Conservation (phyloP, 2,329 filamentous ascomycete species). For the Camillea tinctor region DNA sequence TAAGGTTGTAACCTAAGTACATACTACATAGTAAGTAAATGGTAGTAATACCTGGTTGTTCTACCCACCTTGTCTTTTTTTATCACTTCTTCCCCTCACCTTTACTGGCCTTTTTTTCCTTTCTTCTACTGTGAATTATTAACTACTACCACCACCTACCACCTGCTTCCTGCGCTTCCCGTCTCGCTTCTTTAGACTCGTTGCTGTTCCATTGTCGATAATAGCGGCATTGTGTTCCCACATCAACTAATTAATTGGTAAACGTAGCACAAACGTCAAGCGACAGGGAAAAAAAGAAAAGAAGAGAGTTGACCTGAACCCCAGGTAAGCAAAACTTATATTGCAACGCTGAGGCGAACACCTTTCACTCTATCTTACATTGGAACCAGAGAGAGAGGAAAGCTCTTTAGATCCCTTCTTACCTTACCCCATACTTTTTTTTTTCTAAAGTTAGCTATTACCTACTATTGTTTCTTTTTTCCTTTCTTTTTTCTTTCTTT, state of each 20-base stretch:
- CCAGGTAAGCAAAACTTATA: not conserved
- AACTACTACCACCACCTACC: not conserved
- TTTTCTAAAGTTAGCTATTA: not conserved
- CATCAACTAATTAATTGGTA: constrained; percentile 12
- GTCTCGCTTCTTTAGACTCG: constrained; percentile 5
- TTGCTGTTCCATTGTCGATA: constrained; percentile 13
- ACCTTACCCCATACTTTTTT: not conserved
- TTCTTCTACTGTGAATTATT: no score
- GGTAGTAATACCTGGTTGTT: not conserved
- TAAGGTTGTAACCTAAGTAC: no score
- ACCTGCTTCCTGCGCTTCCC: not conserved
- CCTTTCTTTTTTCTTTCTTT: no score
- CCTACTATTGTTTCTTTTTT: no score
- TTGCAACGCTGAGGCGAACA: not conserved
- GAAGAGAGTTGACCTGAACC: not conserved
- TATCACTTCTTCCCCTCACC: no score
- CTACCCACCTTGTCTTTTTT: no score
- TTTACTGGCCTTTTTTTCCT: not conserved
- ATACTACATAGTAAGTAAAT: not conserved
- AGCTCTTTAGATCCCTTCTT: not conserved
- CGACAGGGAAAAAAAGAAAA: constrained; percentile 10
- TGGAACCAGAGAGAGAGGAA: no score
- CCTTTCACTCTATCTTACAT: not conserved
- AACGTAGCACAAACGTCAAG: constrained; percentile 25
- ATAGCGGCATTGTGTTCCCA: constrained; percentile 18